phyloP scores from a whole-genome alignment of 805 yeast species.

The Brettanomyces bruxellensis region DNA sequence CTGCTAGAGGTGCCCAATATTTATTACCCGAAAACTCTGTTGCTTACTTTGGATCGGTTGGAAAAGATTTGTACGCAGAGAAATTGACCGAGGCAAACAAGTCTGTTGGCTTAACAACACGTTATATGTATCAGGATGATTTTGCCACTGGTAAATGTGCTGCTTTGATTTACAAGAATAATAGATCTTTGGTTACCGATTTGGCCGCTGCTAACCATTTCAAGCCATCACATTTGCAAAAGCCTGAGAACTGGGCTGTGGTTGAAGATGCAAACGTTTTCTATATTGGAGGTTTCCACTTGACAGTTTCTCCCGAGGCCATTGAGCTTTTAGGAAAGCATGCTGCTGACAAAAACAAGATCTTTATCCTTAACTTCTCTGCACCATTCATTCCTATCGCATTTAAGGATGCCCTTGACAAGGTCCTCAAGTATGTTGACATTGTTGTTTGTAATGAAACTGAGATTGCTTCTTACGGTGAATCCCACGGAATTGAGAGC shows the following conservation, averaged over 20 bases:
- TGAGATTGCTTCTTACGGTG: constrained; percentile 92
- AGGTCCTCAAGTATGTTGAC: constrained; percentile 79
- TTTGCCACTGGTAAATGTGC: constrained; percentile 97
- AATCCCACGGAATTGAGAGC: constrained; percentile 60
- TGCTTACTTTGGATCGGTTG: constrained; percentile 93
- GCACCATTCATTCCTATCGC: constrained; percentile 97
- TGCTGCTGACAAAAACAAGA: constrained; percentile 39
- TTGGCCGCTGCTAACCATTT: constrained; percentile 97
- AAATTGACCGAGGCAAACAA: constrained; percentile 75
- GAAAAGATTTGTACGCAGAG: constrained; percentile 81
- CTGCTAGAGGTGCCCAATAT: constrained; percentile 98
- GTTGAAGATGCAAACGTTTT: constrained; percentile 75
- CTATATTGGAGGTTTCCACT: constrained; percentile 98
- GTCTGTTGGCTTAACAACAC: constrained; percentile 79
- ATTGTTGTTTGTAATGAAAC: constrained; percentile 91
- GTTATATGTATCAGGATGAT: constrained; percentile 71
- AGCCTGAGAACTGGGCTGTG: constrained; percentile 80
- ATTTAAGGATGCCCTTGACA: constrained; percentile 85
- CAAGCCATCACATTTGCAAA: constrained; percentile 78
- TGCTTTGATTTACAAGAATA: constrained; percentile 71
- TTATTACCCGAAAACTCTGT: constrained; percentile 74
- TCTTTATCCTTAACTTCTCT: constrained; percentile 73
- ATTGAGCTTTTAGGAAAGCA: constrained; percentile 84
- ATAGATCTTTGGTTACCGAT: constrained; percentile 93
- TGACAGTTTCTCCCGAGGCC: constrained; percentile 96